Evolutionary conservation across 164 flowering plant genomes (phyloP).

Genomic region (Piper betle): DNA sequence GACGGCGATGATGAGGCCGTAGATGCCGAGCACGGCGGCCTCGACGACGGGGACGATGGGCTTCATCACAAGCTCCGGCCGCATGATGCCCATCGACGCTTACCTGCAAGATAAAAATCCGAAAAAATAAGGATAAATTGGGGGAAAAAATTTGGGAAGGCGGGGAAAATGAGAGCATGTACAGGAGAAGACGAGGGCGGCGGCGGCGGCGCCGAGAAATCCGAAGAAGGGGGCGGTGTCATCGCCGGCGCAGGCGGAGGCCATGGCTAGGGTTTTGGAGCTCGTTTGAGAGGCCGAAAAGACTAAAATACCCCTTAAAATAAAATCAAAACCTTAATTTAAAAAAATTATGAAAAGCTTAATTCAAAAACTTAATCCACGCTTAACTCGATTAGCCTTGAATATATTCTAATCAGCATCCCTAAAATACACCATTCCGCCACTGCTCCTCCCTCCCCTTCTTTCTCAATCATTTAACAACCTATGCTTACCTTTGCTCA

Average conservation of each 20-base stretch:
- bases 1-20: slow-evolving; percentile 74
- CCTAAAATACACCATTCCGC: no score
- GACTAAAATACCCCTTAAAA: no score
- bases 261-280: slow-evolving; percentile 14
- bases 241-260: slow-evolving; percentile 55
- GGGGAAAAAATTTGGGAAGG: neutral
- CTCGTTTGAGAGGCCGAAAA: slow-evolving; percentile 2
- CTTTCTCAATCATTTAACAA: no score
- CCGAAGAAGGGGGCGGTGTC: slow-evolving; percentile 84
- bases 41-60: slow-evolving; percentile 86
- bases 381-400: no score
- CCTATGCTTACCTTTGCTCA: no score
- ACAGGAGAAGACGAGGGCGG: slow-evolving; percentile 74
- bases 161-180: neutral
- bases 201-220: slow-evolving; percentile 80
- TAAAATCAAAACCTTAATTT: no score
- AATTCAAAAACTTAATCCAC: no score
- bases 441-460: no score
- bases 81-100: slow-evolving; percentile 96
- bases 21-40: slow-evolving; percentile 92
- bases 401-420: no score
- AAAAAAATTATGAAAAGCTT: no score
- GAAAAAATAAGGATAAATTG: slow-evolving; percentile 1
- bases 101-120: slow-evolving; percentile 39
- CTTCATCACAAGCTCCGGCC: slow-evolving; percentile 90